phyloP scores from a whole-genome alignment of 2,329 filamentous ascomycete species.

The Colletotrichum noveboracense region DNA sequence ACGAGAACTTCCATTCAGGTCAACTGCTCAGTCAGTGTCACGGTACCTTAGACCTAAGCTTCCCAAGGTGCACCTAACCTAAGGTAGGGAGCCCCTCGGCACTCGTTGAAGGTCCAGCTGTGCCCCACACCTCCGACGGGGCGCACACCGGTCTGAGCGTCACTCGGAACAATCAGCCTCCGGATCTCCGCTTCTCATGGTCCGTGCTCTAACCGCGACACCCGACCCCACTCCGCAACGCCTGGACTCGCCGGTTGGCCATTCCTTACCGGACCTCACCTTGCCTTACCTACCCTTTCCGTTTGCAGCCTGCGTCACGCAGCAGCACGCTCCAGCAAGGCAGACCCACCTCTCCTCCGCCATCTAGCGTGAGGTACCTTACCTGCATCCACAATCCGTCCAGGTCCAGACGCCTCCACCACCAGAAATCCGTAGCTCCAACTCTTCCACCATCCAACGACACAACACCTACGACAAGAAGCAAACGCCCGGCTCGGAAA shows the following conservation, averaged over 20 bases:
- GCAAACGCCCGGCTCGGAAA: not conserved
- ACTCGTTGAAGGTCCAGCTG: not conserved
- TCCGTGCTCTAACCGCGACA: not conserved
- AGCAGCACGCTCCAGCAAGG: not conserved
- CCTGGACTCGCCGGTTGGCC: not conserved
- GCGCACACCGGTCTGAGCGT: not conserved
- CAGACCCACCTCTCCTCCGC: not conserved
- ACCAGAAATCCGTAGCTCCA: conserved; percentile 1
- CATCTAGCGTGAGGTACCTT: not conserved
- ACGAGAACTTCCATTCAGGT: not conserved
- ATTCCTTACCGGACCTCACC: not conserved
- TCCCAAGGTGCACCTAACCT: not conserved
- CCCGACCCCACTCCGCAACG: conserved; percentile 4
- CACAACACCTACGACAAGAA: not conserved
- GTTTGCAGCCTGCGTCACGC: conserved; percentile 7
- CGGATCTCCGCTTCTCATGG: not conserved
- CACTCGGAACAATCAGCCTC: not conserved
- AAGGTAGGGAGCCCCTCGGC: not conserved
- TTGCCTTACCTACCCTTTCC: not conserved
- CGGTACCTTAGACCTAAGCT: not conserved
- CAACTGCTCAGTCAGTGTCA: not conserved
- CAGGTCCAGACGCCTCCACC: not conserved
- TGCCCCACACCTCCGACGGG: not conserved
- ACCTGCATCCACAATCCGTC: not conserved
- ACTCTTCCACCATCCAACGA: not conserved